These are phyloP conservation scores for Colletotrichum sp. DNA, from an alignment of 2,329 filamentous ascomycete genomes.

Conservation along the genomic window DNA sequence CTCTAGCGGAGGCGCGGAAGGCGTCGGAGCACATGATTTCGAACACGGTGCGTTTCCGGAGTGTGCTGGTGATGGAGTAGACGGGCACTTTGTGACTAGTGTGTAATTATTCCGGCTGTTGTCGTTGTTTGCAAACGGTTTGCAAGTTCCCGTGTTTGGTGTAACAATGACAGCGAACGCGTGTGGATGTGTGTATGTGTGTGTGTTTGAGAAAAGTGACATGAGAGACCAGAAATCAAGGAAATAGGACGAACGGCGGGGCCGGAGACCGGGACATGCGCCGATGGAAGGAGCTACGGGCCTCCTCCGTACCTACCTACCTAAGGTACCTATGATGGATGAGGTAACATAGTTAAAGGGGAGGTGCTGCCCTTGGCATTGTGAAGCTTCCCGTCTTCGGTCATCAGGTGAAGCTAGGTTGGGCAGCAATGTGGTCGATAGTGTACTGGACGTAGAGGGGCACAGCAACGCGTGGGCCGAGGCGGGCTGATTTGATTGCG, in stretches of 20 bases:
- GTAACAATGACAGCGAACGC: not conserved
- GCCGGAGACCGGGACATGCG: not conserved
- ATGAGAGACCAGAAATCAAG: not conserved
- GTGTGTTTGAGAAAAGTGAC: not conserved
- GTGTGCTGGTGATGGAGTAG: conserved; percentile 45
- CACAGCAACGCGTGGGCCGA: not conserved
- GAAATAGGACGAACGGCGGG: not conserved
- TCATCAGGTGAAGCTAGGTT: not conserved
- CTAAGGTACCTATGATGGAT: not conserved
- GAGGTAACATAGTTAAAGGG: not conserved
- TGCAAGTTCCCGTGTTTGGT: not conserved
- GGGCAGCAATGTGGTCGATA: not conserved
- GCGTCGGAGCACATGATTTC: conserved; percentile 47
- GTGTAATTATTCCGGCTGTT: not conserved
- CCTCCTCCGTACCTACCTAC: not conserved
- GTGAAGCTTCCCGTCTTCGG: not conserved
- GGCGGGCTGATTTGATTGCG: not conserved
- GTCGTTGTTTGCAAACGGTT: not conserved
- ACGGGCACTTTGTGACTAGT: not conserved
- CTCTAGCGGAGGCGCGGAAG: conserved; percentile 54
- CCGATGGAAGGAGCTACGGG: not conserved
- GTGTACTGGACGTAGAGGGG: not conserved
- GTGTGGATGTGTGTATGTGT: not conserved
- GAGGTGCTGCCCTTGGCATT: not conserved
- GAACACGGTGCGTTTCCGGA: conserved; percentile 49